Evolutionary conservation across 2,329 filamentous ascomycete species (phyloP), one percentile per base, ranked within the genome.

Genomic region (Xylariaceae sp.): DNA sequence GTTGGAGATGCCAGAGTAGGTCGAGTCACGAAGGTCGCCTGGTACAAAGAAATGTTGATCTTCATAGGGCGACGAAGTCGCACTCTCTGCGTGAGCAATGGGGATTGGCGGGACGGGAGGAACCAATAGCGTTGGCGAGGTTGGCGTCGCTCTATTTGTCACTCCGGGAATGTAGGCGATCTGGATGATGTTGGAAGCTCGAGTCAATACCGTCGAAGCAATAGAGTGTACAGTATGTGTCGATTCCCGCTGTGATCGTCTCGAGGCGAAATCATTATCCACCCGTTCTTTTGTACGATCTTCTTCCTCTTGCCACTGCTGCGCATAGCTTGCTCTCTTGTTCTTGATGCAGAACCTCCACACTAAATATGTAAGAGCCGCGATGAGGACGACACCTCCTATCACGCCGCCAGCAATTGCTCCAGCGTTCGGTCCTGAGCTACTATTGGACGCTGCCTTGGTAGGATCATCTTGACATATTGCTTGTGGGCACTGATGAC

Each of bases 151-250:
- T 62, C 93, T 85, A 75, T 97, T 97, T 56, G 91, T 97, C 66
- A 97, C 92, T 55, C 94, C 94, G 11, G 94, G 94, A 62, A 99
- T 97, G 73, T 97, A 99, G 50, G 94, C 94, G 73, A 99, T 99
- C 75, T 97, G 94, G 66, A 99, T 99, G 70, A 99, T 93, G 77
- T 99, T 99, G 67, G 94, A 97, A 42, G 94, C 94, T 58, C 94
- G 87, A 15, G 94, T 97, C 56, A 97, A 83, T 54, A 97, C 92
- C 21, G 93, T 97, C 8, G 92, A 97, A 13, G 94, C 94, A 69
- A 99, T 91, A 10, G 93, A 97, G 66, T 88, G 83, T 49, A 93
- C 87, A n/a, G 90, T 90, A 70, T 94, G 86, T 37, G 90, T 89
- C 9, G 92, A 94, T 50, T 88, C 83, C 63, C 92, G 81, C 60